Evolutionary conservation across 805 yeast genomes (phyloP).

Genomic region (Metschnikowia kunwiensis): DNA sequence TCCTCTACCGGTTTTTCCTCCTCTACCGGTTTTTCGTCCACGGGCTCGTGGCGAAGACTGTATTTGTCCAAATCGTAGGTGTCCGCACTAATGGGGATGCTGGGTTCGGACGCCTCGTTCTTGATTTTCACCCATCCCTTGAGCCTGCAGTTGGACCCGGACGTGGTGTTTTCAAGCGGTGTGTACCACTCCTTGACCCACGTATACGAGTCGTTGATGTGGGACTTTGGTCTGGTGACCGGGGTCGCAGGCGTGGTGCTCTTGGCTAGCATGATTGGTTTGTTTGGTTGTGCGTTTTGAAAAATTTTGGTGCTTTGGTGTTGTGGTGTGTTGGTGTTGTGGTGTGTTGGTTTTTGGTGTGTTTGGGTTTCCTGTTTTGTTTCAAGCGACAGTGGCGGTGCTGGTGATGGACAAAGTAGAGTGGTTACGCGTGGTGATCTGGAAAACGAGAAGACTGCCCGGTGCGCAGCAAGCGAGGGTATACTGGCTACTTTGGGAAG

Average conservation of each 20-base stretch:
- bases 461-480: too few relatives aligned
- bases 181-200: slow-evolving; percentile 43
- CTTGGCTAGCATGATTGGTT: slow-evolving; percentile 14
- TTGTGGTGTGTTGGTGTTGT: too few relatives aligned
- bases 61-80: slow-evolving; percentile 40
- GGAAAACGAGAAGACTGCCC: too few relatives aligned
- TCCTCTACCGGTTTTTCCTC: slow-evolving; percentile 23
- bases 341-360: too few relatives aligned
- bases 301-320: not conserved
- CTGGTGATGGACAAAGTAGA: too few relatives aligned
- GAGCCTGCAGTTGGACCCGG: slow-evolving; percentile 18
- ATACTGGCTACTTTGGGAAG: too few relatives aligned
- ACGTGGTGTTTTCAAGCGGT: slow-evolving; percentile 20
- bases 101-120: not conserved
- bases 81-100: slow-evolving; percentile 29
- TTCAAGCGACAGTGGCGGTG: too few relatives aligned
- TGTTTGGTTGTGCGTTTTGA: not conserved
- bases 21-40: slow-evolving; percentile 34
- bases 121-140: slow-evolving; percentile 40
- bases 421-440: too few relatives aligned
- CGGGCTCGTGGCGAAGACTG: slow-evolving; percentile 42
- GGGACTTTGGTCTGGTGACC: slow-evolving; percentile 19
- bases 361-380: too few relatives aligned
- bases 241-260: slow-evolving; percentile 23
- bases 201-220: slow-evolving; percentile 21